These are phyloP conservation scores for Microcera coccophila DNA, from an alignment of 2,329 filamentous ascomycete genomes.

Conservation along the genomic window DNA sequence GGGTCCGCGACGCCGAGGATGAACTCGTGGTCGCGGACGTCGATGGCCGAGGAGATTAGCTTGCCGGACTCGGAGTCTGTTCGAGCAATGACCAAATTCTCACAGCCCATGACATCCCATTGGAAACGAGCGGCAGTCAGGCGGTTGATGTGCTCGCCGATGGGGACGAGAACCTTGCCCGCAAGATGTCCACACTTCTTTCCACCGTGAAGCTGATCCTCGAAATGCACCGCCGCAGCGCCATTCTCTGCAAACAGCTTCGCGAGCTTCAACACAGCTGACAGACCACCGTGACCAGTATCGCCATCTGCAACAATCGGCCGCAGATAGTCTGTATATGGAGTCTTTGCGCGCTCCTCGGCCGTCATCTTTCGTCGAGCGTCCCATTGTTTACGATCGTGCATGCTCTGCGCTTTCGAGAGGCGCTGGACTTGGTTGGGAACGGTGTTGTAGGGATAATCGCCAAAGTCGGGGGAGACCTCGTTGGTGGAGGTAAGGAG, in stretches of 20 bases:
- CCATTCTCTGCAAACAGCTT: constrained; percentile 98
- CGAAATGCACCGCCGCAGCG: constrained; percentile 93
- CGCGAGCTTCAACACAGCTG: constrained; percentile 89
- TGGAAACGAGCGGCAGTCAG: constrained; percentile 90
- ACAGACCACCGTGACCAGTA: constrained; percentile 89
- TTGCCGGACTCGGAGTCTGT: constrained; percentile 94
- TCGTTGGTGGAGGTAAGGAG: constrained; percentile 93
- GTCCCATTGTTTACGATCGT: constrained; percentile 95
- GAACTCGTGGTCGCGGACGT: constrained; percentile 94
- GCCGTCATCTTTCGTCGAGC: constrained; percentile 70
- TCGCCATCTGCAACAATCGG: constrained; percentile 96
- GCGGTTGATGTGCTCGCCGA: constrained; percentile 94
- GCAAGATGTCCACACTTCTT: constrained; percentile 98
- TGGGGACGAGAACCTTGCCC: constrained; percentile 90
- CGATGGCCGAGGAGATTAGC: constrained; percentile 84
- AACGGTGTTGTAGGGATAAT: constrained; percentile 98
- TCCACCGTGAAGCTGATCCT: constrained; percentile 94
- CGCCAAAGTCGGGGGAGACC: constrained; percentile 94
- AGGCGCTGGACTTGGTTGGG: constrained; percentile 96
- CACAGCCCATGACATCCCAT: constrained; percentile 96
- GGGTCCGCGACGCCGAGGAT: constrained; percentile 80
- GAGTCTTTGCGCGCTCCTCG: constrained; percentile 68
- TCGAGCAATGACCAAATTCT: constrained; percentile 90
- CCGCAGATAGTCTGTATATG: constrained; percentile 87
- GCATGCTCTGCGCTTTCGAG: constrained; percentile 94